Percentiles rank a stretch among this genome's conserved stretches.
Evolutionary conservation across 1,284 basidiomycete genomes (phyloP).

Genomic region (Ganoderma multipileum): DNA sequence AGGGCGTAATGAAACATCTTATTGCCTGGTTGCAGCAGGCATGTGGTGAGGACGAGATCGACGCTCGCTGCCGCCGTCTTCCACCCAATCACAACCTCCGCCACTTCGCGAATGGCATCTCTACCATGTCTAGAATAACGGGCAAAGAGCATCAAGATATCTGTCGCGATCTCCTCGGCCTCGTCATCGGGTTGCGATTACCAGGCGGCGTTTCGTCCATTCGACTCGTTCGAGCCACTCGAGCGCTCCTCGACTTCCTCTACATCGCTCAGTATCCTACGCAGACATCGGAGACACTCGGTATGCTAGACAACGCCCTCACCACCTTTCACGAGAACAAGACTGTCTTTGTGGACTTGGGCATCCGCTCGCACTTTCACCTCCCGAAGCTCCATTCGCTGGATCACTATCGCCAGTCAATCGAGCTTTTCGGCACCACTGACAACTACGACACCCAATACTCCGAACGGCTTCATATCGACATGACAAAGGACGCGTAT

Average conservation of each 20-base stretch:
- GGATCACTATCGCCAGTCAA: constrained; percentile 34
- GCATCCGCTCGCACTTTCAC: constrained; percentile 37
- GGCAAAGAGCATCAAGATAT: constrained; percentile 35
- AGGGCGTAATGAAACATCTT: constrained; percentile 41
- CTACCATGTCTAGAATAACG: constrained; percentile 24
- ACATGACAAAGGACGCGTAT: constrained; percentile 41
- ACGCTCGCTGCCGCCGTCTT: constrained; percentile 39
- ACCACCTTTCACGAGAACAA: constrained; percentile 42
- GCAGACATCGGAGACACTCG: constrained; percentile 36
- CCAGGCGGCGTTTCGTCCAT: constrained; percentile 14
- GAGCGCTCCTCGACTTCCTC: constrained; percentile 40
- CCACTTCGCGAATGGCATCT: constrained; percentile 48
- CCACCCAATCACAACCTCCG: constrained; percentile 46
- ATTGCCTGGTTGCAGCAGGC: constrained; percentile 30
- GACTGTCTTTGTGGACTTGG: constrained; percentile 34
- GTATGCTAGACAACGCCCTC: constrained; percentile 31
- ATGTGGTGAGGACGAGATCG: constrained; percentile 21
- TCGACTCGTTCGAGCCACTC: constrained; percentile 36
- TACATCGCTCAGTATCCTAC: constrained; percentile 36
- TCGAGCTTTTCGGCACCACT: constrained; percentile 31
- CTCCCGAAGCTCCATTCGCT: constrained; percentile 42
- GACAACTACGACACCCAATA: constrained; percentile 40
- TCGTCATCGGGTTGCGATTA: constrained; percentile 26
- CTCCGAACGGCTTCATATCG: constrained; percentile 42
- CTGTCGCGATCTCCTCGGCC: constrained; percentile 27